Evolutionary conservation across 495 filamentous ascomycete genomes (phyloP), one percentile per base, ranked within the genome.

Genomic region (Hypoxylon trugodes): DNA sequence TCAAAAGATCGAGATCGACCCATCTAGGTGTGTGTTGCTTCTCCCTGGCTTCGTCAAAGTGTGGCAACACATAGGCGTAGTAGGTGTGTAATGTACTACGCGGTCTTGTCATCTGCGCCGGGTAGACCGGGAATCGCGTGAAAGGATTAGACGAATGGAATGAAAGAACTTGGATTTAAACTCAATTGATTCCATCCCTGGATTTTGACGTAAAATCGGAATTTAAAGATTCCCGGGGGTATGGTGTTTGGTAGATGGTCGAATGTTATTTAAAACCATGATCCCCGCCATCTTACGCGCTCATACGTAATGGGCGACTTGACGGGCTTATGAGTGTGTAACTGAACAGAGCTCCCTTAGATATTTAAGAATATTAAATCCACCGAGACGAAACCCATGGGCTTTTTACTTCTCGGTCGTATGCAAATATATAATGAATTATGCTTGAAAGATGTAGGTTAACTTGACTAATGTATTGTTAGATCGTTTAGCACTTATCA

Each of bases 1-100:
- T 38, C 28, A 9, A 21, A 6, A 16, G 53, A 62, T 67, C 63
- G 50, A 38, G 58, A 67, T 67, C 49, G n/a, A n/a, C n/a, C n/a
- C n/a, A n/a, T n/a, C n/a, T n/a, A n/a, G n/a, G n/a, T n/a, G n/a
- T 41, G 30, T 18, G 45, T 48, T 40, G 48, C 41, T 58, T 9
- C 9, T 30, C 15, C 26, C 37, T 48, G 45, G 28, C 45, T 19
- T 48, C 26, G 16, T 42, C 12, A 7, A 12, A 21, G 8, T 48
- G 18, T 41, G 33, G 45, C 45, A 13, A 40, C 6, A 38, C 28
- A 24, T 21, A 48, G 26, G 28, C 43, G 25, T 25, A 47, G 19
- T 47, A 12, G 32, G 32, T 12, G 32, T 12, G 43, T 26, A 19
- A n/a, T n/a, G 43, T 18, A 13, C 25, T n/a, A 35, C 3, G 32